phyloP scores from a whole-genome alignment of 257 asterid genomes.

The Salvia miltiorrhiza region DNA sequence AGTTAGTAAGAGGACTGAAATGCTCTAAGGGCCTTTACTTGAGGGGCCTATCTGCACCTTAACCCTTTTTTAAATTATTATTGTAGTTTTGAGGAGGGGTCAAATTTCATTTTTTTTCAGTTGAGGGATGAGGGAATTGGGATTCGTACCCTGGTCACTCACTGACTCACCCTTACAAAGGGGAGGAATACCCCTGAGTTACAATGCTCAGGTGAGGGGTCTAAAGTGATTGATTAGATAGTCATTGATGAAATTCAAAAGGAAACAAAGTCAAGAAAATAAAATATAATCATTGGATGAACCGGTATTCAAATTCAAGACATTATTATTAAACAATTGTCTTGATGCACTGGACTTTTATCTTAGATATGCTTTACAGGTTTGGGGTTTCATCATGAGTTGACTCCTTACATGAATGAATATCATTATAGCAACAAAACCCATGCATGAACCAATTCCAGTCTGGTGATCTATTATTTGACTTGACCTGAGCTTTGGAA shows the following conservation, averaged over 20 bases:
- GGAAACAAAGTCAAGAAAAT: background rate
- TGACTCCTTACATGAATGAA: constrained; percentile 1
- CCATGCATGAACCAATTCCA: background rate
- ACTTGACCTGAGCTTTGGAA: background rate
- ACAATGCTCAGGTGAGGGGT: too few species aligned
- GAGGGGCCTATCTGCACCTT: too few species aligned
- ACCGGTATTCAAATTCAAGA: background rate
- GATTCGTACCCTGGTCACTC: too few species aligned
- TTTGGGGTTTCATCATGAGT: background rate
- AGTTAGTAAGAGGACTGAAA: too few species aligned
- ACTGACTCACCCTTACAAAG: too few species aligned
- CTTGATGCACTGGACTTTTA: background rate
- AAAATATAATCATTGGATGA: background rate
- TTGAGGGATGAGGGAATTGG: too few species aligned
- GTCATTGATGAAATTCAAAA: background rate
- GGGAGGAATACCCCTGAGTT: too few species aligned
- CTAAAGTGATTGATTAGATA: background rate
- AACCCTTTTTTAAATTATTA: too few species aligned
- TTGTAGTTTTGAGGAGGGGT: too few species aligned
- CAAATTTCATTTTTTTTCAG: too few species aligned
- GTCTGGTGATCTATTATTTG: background rate
- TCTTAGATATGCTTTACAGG: background rate
- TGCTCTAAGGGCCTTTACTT: too few species aligned
- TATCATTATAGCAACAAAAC: background rate
- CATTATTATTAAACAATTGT: background rate